Percentiles rank a stretch among this genome's conserved stretches.
phyloP scores from a whole-genome alignment of 179 eudicot genomes.

The Sideroxylon spinosum region DNA sequence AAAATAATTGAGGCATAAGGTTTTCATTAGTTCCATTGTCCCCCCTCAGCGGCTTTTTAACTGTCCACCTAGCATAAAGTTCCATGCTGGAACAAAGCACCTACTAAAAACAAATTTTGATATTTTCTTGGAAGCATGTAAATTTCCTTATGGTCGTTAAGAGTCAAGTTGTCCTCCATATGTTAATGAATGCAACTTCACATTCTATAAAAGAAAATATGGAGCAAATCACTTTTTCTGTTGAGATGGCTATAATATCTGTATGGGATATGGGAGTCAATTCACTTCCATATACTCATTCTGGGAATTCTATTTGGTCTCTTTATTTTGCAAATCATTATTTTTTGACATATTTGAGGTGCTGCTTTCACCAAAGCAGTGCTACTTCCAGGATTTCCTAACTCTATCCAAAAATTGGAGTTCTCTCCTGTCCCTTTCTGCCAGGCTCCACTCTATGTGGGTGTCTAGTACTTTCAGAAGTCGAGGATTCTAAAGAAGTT shows the following conservation, averaged over 20 bases:
- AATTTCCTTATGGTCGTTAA: background rate
- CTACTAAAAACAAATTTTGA: too few relatives aligned
- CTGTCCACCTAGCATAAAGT: too few relatives aligned
- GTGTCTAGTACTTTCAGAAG: conserved; percentile 31
- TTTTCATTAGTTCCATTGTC: too few relatives aligned
- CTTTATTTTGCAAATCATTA: background rate
- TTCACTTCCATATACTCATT: background rate
- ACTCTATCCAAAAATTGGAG: too few relatives aligned
- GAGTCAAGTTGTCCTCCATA: too few relatives aligned
- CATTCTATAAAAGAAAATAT: background rate
- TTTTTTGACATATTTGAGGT: background rate
- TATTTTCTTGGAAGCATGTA: background rate
- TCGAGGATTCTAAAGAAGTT: conserved; percentile 44
- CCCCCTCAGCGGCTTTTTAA: too few relatives aligned
- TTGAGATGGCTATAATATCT: background rate
- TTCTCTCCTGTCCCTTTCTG: too few relatives aligned
- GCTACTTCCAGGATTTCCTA: too few relatives aligned
- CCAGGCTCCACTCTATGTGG: too few relatives aligned
- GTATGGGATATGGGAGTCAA: background rate
- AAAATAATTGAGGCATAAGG: too few relatives aligned
- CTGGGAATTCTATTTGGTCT: background rate
- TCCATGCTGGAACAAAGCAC: too few relatives aligned
- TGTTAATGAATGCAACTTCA: background rate
- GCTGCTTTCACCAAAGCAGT: conserved; percentile 37
- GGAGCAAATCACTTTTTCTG: background rate